These are phyloP conservation scores for Neurospora crassa DNA, from an alignment of 2,329 filamentous ascomycete species.

Conservation along the genomic window DNA sequence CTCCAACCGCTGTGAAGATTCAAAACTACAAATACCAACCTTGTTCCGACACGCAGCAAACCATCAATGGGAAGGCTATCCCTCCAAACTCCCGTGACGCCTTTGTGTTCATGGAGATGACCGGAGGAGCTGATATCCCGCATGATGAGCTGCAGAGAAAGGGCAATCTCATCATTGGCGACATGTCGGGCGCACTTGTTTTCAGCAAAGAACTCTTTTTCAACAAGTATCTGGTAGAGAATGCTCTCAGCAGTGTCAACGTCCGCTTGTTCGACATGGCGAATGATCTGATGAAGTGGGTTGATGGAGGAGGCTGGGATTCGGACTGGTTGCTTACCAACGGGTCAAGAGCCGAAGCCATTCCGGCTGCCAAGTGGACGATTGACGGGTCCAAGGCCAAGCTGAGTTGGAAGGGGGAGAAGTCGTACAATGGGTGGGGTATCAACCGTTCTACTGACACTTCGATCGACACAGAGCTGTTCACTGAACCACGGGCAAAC, in stretches of 20 bases:
- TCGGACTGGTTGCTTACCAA: background rate
- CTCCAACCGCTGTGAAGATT: background rate
- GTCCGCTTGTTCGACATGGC: background rate
- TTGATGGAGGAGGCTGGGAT: accelerated
- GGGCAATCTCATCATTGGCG: background rate
- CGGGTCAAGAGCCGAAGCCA: background rate
- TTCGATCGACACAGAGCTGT: background rate
- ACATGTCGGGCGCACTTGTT: background rate
- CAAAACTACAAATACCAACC: background rate
- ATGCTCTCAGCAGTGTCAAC: background rate
- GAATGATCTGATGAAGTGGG: background rate
- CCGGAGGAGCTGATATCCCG: background rate
- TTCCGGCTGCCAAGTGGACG: background rate
- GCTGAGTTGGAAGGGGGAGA: background rate
- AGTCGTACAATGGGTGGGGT: background rate
- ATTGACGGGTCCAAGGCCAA: background rate
- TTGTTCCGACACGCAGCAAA: background rate
- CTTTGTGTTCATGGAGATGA: background rate
- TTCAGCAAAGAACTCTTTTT: background rate
- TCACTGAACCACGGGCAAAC: background rate
- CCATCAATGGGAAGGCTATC: background rate
- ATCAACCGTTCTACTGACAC: background rate
- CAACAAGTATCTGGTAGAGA: background rate
- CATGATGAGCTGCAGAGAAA: background rate
- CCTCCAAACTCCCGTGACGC: background rate